Conservation (phyloP, 371 early-diverging fungal genomes). For the Mycotypha africana region DNA sequence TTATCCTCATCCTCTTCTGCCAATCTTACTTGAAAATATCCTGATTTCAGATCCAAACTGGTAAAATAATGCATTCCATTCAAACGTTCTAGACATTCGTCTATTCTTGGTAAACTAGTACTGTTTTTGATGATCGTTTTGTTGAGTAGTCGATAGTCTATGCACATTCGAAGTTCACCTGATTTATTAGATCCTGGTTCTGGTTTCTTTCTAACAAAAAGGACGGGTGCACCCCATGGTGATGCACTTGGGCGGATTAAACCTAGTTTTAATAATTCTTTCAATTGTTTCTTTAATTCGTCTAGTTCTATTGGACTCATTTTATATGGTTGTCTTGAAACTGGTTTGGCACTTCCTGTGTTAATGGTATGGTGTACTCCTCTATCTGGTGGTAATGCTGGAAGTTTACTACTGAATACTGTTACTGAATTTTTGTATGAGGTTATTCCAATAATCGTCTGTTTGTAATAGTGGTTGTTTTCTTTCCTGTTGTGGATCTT, state of each 20-base stretch:
- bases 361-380: constrained; percentile 21
- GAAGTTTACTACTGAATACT: not conserved
- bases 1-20: not conserved
- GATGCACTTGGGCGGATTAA: constrained; percentile 13
- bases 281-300: not conserved
- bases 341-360: constrained; percentile 11
- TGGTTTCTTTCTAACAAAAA: constrained; percentile 43
- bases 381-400: constrained; percentile 2
- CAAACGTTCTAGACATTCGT: constrained; percentile 28
- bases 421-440: constrained; percentile 1
- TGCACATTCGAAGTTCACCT: constrained; percentile 32
- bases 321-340: constrained; percentile 6
- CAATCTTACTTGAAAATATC: constrained; percentile 1
- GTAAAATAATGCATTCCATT: constrained; percentile 20
- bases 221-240: constrained; percentile 27
- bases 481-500: not conserved
- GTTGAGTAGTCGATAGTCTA: constrained; percentile 40
- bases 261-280: constrained; percentile 5
- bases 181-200: constrained; percentile 30
- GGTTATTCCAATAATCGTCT: not conserved
- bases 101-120: constrained; percentile 40
- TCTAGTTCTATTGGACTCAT: constrained; percentile 12
- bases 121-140: constrained; percentile 30
- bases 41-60: constrained; percentile 1
- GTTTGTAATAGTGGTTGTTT: not conserved